Base-by-base conservation (phyloP, 345 rosid genomes). In the Eucalyptus victrix region DNA sequence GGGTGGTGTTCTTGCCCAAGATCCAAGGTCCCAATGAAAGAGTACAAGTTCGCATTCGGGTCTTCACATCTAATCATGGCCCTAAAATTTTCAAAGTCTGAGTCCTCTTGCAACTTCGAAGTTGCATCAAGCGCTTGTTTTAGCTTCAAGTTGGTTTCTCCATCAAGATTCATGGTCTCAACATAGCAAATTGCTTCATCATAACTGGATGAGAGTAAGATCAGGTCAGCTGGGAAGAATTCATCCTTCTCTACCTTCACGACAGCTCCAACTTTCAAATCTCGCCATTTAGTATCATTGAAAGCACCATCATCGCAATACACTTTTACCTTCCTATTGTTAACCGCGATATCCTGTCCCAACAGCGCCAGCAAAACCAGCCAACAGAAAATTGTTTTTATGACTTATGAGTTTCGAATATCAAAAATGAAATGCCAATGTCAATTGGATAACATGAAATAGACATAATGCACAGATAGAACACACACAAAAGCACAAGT, bases 171-270 rank as follows among this genome's bases (percentile, higher is more conserved):
- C 91, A 91, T 98, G 80, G 99, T 97, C 92, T 98, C 99, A 44
- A 98, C 99, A 80, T 98, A 98, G 94, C 99, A 98, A 87, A 96
- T 95, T 85, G 97, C 95, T 45, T 98, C 99, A n/a, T 95, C 99
- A 54, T 96, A 95, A 91, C 95, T 96, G 16, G 99, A 96, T 7
- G 99, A 96, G 16, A 98, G 94, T 14, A 98, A 92, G 91, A 98
- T 92, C 88, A 98, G 98, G 93, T 98, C 99, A 80, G 98, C 99
- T 30, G 99, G 99, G 89, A 97, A 98, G 91, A 94, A 98, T 91
- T 96, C 98, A 93, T 98, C 99, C 91, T 96, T 97, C 58, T 96
- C 97, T n/a, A 98, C 97, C 92, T 93, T 97, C 23, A 98, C 98
- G 40, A 97, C 91, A 49, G 96, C 97, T 86, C 99, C 99, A 65